These are phyloP conservation scores for Thermothelomyces thermophilus DNA, from an alignment of 2,329 filamentous ascomycete genomes.

Conservation along the genomic window DNA sequence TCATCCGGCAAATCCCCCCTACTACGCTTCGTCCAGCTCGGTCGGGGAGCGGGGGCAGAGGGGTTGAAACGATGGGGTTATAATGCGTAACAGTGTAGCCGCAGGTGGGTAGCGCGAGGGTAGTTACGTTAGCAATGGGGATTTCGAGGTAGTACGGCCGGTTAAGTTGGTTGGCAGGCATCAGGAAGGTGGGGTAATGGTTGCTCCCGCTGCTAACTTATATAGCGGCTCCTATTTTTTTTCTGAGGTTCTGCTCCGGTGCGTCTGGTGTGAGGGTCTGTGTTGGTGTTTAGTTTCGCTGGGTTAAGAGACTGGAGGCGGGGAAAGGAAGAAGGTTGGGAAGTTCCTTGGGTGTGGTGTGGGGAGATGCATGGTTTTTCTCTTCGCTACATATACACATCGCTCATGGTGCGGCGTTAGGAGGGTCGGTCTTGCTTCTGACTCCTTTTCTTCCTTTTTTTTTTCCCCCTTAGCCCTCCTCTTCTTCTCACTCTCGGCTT, in stretches of 20 bases:
- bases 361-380: not conserved
- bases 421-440: not conserved
- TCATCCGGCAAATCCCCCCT: constrained; percentile 39
- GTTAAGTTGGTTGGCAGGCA: not conserved
- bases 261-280: not conserved
- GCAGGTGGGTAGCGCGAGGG: no score
- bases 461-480: not conserved
- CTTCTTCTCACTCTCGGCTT: no score
- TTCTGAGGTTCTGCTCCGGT: not conserved
- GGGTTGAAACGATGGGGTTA: no score
- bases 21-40: constrained; percentile 7
- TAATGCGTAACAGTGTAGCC: no score
- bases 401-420: not conserved
- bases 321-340: not conserved
- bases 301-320: not conserved
- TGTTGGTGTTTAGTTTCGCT: not conserved
- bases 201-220: no score
- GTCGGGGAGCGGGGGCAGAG: no score
- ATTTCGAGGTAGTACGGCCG: no score
- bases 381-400: not conserved
- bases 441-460: not conserved
- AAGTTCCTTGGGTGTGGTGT: no score
- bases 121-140: no score
- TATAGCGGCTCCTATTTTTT: no score
- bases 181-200: not conserved